Evolutionary conservation across 1,139 yeast species (phyloP), one percentile per base, ranked within the genome.

Genomic region (Candida gigantensis): DNA sequence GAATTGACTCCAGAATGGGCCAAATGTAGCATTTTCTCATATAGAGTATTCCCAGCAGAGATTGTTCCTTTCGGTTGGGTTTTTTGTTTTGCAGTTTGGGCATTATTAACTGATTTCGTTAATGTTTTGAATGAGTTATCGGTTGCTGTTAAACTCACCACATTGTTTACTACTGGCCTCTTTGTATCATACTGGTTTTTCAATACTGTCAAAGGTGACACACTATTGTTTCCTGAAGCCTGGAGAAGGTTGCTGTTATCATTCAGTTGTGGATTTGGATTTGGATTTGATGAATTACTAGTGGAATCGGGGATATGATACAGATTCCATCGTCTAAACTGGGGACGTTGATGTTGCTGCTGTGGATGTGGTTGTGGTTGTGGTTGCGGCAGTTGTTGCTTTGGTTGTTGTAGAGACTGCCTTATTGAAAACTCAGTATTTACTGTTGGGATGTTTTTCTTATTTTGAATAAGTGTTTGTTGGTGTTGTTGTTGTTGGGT

Each of bases 131-230:
- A 58, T 3, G 56, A 52, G 37, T 60, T 60, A 30, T 59, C 63
- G 3, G 63, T 50, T 6, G 24, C 50, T 6, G 26, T 15, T 28
- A 24, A 21, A 30, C 30, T 31, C 13, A 37, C 21, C 3, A 33
- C 37, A 24, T 27, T 34, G 16, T 28, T 34, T 2, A 16, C 21
- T 5, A 39, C 24, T 2, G 66, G 67, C 30, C 60, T 37, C 38
- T 41, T 51, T 5, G 58, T 61, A 33, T 62, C 50, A 39, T 61
- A 62, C 34, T 58, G 57, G 35, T 62, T 67, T 27, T 53, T 45
- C 11, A 62, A 45, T 3, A 59, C 62, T 0, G 63, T 60, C 26
- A 62, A 45, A 2, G 69, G 68, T 2, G 65, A 59, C 1, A 60
- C 38, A 33, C 60, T 55, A 21, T 38, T 33, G 15, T 26, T 30